Conservation (phyloP, 352 stramenopile species). For the Pythium chondricola region DNA sequence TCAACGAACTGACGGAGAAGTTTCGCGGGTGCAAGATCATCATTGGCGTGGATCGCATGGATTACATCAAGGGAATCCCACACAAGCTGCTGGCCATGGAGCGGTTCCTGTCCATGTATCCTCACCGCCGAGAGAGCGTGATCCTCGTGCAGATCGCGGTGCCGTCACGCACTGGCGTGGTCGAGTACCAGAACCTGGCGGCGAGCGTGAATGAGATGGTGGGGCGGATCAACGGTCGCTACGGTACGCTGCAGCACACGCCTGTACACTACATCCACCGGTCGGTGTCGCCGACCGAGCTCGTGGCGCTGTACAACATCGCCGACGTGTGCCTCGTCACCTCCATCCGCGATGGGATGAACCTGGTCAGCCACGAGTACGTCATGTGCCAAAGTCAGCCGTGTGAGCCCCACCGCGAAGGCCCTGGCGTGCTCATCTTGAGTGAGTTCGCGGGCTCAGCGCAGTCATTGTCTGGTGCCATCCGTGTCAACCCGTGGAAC, state of each 20-base stretch:
- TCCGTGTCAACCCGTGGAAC: slow-evolving; percentile 88
- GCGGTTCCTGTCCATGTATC: slow-evolving; percentile 72
- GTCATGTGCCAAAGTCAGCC: slow-evolving; percentile 76
- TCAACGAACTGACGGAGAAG: slow-evolving; percentile 49
- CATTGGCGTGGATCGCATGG: slow-evolving; percentile 81
- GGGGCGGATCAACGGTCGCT: slow-evolving; percentile 83
- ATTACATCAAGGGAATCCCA: slow-evolving; percentile 87
- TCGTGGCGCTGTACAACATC: slow-evolving; percentile 88
- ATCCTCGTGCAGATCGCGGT: slow-evolving; percentile 94
- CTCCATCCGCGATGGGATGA: slow-evolving; percentile 87
- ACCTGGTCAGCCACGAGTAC: slow-evolving; percentile 88
- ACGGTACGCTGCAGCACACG: slow-evolving; percentile 78
- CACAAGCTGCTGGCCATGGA: slow-evolving; percentile 85
- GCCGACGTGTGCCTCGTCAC: slow-evolving; percentile 87
- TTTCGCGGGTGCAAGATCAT: slow-evolving; percentile 78
- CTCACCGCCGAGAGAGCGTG: slow-evolving; percentile 88
- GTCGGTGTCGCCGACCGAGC: slow-evolving; percentile 64
- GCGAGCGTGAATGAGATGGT: slow-evolving; percentile 86
- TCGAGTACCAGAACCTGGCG: slow-evolving; percentile 80
- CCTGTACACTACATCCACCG: slow-evolving; percentile 89
- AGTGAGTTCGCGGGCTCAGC: slow-evolving; percentile 87
- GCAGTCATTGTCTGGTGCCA: slow-evolving; percentile 83
- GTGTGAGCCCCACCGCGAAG: slow-evolving; percentile 51
- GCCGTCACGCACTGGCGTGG: slow-evolving; percentile 73
- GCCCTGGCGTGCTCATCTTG: slow-evolving; percentile 78